Evolutionary conservation across 2,329 filamentous ascomycete species (phyloP).

Genomic region (Fusarium solani-melongenae): DNA sequence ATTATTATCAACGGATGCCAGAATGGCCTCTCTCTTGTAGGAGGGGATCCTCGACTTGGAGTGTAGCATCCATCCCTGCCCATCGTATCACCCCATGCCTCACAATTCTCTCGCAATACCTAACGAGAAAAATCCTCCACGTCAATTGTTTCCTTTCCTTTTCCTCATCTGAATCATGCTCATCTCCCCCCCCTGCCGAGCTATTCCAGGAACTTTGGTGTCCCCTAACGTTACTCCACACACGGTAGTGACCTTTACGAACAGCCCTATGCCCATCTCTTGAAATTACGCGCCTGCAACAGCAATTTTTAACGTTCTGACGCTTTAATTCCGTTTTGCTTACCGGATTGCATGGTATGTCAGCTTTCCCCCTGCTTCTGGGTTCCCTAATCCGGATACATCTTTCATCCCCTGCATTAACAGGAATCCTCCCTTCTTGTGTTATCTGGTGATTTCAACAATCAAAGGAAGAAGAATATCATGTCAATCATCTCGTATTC

Average conservation of each 20-base stretch:
- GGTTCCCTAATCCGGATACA: not conserved
- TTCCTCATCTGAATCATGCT: not conserved
- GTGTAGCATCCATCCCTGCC: not conserved
- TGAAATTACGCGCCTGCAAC: not conserved
- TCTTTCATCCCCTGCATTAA: constrained; percentile 1
- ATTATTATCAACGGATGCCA: not conserved
- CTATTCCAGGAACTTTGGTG: not conserved
- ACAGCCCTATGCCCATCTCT: not conserved
- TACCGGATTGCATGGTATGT: not conserved
- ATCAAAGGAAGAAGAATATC: too few species aligned
- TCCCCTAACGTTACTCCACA: not conserved
- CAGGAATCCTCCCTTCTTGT: too few species aligned
- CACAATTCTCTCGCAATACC: not conserved
- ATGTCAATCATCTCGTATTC: not conserved
- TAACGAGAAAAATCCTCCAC: not conserved
- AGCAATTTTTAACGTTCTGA: not conserved
- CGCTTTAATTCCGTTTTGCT: not conserved
- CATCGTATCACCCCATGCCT: not conserved
- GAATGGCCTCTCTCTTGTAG: not conserved
- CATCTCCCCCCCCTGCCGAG: not conserved
- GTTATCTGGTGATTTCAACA: too few species aligned
- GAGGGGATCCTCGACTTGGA: not conserved
- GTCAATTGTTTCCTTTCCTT: not conserved
- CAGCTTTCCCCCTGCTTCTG: not conserved
- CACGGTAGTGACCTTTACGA: not conserved